phyloP scores from a whole-genome alignment of 1,139 yeast genomes.

The Insectozyma bohioensis region DNA sequence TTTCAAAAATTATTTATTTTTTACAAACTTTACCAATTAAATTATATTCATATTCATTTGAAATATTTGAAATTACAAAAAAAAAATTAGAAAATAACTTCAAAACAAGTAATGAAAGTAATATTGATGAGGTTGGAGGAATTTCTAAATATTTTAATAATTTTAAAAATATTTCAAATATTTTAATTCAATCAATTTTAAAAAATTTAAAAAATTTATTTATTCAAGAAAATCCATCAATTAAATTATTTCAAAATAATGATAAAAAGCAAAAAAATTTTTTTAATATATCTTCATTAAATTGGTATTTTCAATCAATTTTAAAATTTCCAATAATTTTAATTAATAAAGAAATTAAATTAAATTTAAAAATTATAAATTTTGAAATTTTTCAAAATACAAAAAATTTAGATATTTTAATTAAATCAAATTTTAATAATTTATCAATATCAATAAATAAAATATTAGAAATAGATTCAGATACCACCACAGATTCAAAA shows the following conservation, averaged over 20 bases:
- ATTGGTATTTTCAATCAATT: constrained; percentile 12
- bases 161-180: constrained; percentile 6
- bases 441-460: constrained; percentile 9
- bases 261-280: no score
- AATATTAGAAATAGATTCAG: constrained; percentile 11
- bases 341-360: constrained; percentile 23
- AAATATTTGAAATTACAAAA: constrained; percentile 9
- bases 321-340: constrained; percentile 20
- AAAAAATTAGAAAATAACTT: constrained; percentile 7
- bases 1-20: constrained; percentile 30
- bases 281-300: constrained; percentile 4
- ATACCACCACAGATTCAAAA: constrained; percentile 11
- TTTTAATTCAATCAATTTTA: constrained; percentile 8
- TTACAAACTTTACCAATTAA: constrained; percentile 35
- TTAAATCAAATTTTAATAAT: constrained; percentile 18
- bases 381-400: constrained; percentile 21
- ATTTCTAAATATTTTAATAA: constrained; percentile 12
- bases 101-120: constrained; percentile 18
- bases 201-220: constrained; percentile 10
- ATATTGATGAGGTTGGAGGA: no score
- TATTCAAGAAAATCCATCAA: constrained; percentile 14
- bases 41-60: constrained; percentile 16
- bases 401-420: constrained; percentile 22
- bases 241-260: constrained; percentile 11
- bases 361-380: constrained; percentile 21